Percentiles rank a stretch among this genome's conserved stretches.
Evolutionary conservation across 2,329 filamentous ascomycete species (phyloP).

Genomic region (Xylariales sp.): DNA sequence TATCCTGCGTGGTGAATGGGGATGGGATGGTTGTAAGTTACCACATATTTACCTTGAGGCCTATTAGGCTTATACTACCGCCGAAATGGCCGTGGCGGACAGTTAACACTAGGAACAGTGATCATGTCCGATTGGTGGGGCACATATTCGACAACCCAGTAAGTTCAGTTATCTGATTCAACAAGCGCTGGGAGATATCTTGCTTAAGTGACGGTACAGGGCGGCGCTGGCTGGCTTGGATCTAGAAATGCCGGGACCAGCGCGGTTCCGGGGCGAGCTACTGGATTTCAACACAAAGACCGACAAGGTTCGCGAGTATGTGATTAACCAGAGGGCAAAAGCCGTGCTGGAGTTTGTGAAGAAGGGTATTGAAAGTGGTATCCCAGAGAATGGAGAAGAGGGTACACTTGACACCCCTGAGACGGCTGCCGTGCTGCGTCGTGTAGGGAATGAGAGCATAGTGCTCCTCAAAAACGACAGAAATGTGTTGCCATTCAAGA

Average conservation of each 20-base stretch:
- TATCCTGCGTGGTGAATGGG: slow-evolving; percentile 53
- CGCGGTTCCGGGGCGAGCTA: slow-evolving; percentile 44
- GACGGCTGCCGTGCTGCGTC: slow-evolving; percentile 59
- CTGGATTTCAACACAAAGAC: slow-evolving; percentile 49
- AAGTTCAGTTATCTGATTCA: not conserved
- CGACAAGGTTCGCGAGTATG: slow-evolving; percentile 50
- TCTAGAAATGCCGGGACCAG: slow-evolving; percentile 57
- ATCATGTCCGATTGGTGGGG: slow-evolving; percentile 59
- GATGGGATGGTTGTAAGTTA: slow-evolving; percentile 50
- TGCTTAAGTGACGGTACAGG: not conserved
- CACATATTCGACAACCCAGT: slow-evolving; percentile 48
- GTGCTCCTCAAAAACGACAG: slow-evolving; percentile 72
- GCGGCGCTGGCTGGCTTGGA: slow-evolving; percentile 49
- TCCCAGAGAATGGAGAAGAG: slow-evolving; percentile 52
- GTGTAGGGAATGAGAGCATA: slow-evolving; percentile 63
- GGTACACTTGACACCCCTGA: slow-evolving; percentile 53
- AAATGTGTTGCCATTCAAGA: slow-evolving; percentile 57
- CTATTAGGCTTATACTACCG: too few relatives aligned
- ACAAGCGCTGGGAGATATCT: not conserved
- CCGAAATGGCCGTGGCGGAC: too few relatives aligned
- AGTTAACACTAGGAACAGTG: too few relatives aligned
- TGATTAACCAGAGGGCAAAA: slow-evolving; percentile 54
- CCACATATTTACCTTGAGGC: too few relatives aligned
- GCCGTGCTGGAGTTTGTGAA: slow-evolving; percentile 57
- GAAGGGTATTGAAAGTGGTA: slow-evolving; percentile 45